Evolutionary conservation across 1,139 yeast genomes (phyloP), one percentile per base, ranked within the genome.

Genomic region (Barnettozyma hawaiiensis): DNA sequence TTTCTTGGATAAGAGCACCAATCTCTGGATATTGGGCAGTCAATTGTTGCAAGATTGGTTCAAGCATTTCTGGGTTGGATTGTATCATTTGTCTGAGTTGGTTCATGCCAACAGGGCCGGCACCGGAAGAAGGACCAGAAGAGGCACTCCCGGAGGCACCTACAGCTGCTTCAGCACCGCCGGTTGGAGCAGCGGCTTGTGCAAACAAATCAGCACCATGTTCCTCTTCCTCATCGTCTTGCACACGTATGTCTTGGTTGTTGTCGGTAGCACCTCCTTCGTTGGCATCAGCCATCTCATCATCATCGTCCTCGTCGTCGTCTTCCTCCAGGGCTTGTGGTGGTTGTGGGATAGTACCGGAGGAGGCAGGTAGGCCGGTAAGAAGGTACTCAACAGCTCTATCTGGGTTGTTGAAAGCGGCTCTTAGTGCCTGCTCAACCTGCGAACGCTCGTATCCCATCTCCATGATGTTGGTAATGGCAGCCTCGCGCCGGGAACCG

Each of bases 391-490:
- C 98, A 7, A 90, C 97, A 0, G 99, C 99, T 58, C 98, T 81
- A 60, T 92, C 97, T 21, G 99, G 98, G 65, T 92, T 90, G 66
- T 92, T 92, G 67, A 81, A 92, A 0, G 98, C 97, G 15, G 97
- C 96, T 58, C 95, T 78, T 62, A 92, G 71, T 0, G 99, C 98
- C 34, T 79, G 76, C 65, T 87, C 95, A 23, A 87, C 97, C 61
- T 86, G 86, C 7, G 78, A 74, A 55, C 96, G 79, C 41, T 85
- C 89, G 62, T 87, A 94, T 12, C 98, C 98, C 97, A 92, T 89
- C 57, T 87, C 97, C 81, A 89, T 78, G 61, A 92, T 87, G 59
- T 84, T 84, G 51, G 72, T 75, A 47, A 92, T 77, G 41, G 73
- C 69, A 33, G 63, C 62, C 40, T 62, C 55, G 33, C 66, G 59